phyloP scores from a whole-genome alignment of 306 rosid genomes.

The Luffa acutangula region DNA sequence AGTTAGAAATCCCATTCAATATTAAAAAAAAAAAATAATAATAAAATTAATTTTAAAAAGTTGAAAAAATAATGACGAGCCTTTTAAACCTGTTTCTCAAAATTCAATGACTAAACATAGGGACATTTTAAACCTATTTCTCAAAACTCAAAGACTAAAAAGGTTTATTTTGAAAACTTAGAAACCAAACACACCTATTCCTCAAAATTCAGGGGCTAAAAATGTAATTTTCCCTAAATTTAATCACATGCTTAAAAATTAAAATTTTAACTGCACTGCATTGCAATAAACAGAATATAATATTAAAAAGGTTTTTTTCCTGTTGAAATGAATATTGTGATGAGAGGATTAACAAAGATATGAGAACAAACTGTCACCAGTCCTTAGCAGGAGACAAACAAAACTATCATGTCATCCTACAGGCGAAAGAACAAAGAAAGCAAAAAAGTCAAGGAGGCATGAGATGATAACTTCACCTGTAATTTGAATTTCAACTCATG shows the following conservation, averaged over 20 bases:
- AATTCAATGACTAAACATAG: too few relatives aligned
- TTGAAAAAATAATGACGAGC: too few relatives aligned
- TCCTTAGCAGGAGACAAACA: not conserved
- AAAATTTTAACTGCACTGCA: not conserved
- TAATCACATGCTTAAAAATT: not conserved
- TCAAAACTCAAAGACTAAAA: too few relatives aligned
- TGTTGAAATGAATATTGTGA: not conserved
- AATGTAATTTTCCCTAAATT: too few relatives aligned
- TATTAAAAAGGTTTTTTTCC: not conserved
- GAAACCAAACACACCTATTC: too few relatives aligned
- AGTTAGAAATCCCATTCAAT: too few relatives aligned
- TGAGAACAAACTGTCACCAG: not conserved
- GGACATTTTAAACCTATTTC: too few relatives aligned
- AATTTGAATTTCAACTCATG: slow-evolving; percentile 74
- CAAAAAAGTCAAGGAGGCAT: not conserved
- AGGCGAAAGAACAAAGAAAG: not conserved
- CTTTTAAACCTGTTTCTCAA: too few relatives aligned
- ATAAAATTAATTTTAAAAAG: too few relatives aligned
- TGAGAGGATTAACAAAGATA: not conserved
- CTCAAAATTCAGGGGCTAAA: too few relatives aligned
- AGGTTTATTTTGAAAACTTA: too few relatives aligned
- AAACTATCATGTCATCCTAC: not conserved
- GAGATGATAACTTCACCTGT: slow-evolving; percentile 46
- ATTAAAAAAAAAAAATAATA: too few relatives aligned
- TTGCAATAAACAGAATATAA: not conserved